Base-by-base conservation (phyloP, 2,329 filamentous ascomycete species). In the Ilyonectria destructans region DNA sequence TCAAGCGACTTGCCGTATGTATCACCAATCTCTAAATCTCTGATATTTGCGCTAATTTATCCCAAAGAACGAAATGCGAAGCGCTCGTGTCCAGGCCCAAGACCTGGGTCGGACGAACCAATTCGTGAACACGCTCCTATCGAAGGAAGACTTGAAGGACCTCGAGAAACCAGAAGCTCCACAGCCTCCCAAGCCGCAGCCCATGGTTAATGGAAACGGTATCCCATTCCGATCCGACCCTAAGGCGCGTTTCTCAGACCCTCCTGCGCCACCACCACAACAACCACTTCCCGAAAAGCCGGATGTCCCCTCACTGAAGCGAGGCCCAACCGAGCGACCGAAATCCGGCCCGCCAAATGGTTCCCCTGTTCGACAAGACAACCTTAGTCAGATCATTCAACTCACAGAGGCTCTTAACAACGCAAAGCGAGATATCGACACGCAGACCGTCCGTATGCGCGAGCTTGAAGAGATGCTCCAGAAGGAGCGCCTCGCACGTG, bases 241-340 rank as follows among this genome's bases (percentile, higher is more conserved):
- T 46, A 96, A 96, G 75, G 89, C 93, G 5, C 89, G 95, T 59
- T 98, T 98, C 79, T 96, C 94, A 1, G 95, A 98, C 65, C 96
- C 96, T 58, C 96, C 96, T 4, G 96, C 95, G 23, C 96, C 96
- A 8, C 96, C 96, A 29, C 96, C 96, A 31, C 95, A 97, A 74
- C 95, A 97, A 74, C 96, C 96, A 15, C 85, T 98, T 6, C 96
- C 96, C 1, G 95, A 98, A 78, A 98, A 98, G 80, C 96, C 96
- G 0, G 94, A 97, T 80, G 89, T 87, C 0, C 89, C 91, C 0
- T 89, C 93, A 1, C 81, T 97, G 33, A 95, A 93, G 78, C 89
- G 95, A 62, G 87, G 87, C 5, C 90, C 93, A 29, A 95, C 93
- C 0, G 94, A 97, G 71, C 90, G 92, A 64, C 88, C 92, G 9